A percentile compares a stretch with the other conserved stretches of the same genome.
These are phyloP conservation scores for Phytophthora ohioensis DNA, from an alignment of 352 stramenopile species.

Conservation along the genomic window DNA sequence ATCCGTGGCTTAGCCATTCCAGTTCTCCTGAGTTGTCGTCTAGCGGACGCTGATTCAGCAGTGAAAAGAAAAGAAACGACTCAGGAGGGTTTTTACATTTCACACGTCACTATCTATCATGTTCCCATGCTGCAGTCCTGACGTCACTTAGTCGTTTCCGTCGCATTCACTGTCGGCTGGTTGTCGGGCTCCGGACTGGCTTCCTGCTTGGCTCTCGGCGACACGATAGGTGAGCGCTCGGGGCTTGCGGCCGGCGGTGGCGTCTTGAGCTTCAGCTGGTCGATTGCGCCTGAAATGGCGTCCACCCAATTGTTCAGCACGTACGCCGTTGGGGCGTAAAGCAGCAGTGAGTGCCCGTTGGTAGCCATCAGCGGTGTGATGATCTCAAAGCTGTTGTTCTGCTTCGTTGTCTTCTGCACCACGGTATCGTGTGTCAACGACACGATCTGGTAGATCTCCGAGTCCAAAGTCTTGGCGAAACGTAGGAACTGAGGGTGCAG, in stretches of 20 bases:
- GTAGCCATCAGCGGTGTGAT: constrained; percentile 76
- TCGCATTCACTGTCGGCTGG: constrained; percentile 18
- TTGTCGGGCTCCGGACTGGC: constrained; percentile 33
- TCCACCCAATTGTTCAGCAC: constrained; percentile 73
- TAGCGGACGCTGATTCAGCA: constrained; percentile 12
- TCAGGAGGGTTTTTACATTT: constrained; percentile 34
- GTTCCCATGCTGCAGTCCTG: constrained; percentile 12
- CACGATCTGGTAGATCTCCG: constrained; percentile 82
- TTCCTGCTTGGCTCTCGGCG: constrained; percentile 31
- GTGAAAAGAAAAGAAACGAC: constrained; percentile 18
- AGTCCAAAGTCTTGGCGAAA: constrained; percentile 72
- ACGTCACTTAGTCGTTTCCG: constrained; percentile 28
- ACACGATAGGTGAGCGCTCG: constrained; percentile 37
- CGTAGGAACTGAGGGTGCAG: constrained; percentile 72
- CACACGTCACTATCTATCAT: constrained; percentile 26
- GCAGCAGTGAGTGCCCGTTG: constrained; percentile 69
- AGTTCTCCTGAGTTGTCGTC: neutral
- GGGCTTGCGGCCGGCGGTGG: constrained; percentile 10
- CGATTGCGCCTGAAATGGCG: constrained; percentile 61
- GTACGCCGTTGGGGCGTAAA: constrained; percentile 62
- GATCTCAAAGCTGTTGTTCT: constrained; percentile 84
- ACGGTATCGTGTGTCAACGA: constrained; percentile 68
- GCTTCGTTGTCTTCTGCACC: constrained; percentile 74
- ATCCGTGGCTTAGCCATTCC: constrained; percentile 1
- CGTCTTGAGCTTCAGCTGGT: constrained; percentile 40